phyloP scores from a whole-genome alignment of 768 basidiomycete species.

The Melanogaster broomeanus region DNA sequence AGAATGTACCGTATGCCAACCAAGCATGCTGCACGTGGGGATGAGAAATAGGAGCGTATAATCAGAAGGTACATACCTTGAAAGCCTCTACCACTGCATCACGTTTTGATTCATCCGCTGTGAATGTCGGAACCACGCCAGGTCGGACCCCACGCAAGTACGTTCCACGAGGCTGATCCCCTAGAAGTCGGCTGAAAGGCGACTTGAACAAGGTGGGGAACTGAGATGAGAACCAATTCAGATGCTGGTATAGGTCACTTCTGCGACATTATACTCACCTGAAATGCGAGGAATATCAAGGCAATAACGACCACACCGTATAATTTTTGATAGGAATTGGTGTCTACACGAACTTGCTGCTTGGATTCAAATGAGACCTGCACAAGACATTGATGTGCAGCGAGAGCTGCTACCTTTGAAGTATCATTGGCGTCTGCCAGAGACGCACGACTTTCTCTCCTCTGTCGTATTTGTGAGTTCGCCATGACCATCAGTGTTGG shows the following conservation, averaged over 20 bases:
- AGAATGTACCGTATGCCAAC: constrained; percentile 71
- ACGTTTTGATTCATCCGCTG: constrained; percentile 61
- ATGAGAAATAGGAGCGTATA: constrained; percentile 4
- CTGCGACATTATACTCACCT: constrained; percentile 13
- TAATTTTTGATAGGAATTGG: constrained; percentile 2
- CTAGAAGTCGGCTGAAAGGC: constrained; percentile 5
- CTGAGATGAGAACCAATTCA: constrained; percentile 12
- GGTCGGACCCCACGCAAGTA: constrained; percentile 22
- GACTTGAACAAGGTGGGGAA: constrained; percentile 4
- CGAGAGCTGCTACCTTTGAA: constrained; percentile 5
- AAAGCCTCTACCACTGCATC: constrained; percentile 79
- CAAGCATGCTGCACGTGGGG: constrained; percentile 69
- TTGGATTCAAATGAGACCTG: neutral
- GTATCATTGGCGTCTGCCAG: neutral
- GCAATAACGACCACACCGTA: constrained; percentile 10
- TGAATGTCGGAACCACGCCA: constrained; percentile 26
- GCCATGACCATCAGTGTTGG: constrained; percentile 6
- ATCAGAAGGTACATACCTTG: constrained; percentile 50
- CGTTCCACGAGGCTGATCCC: constrained; percentile 1
- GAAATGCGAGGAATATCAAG: constrained; percentile 15
- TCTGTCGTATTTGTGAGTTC: constrained; percentile 22
- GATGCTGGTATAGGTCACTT: neutral
- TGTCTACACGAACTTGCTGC: constrained; percentile 12
- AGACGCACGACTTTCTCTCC: constrained; percentile 10
- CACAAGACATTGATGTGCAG: neutral